Evolutionary conservation across 345 rosid genomes (phyloP).

Genomic region (Dovyalis caffra): DNA sequence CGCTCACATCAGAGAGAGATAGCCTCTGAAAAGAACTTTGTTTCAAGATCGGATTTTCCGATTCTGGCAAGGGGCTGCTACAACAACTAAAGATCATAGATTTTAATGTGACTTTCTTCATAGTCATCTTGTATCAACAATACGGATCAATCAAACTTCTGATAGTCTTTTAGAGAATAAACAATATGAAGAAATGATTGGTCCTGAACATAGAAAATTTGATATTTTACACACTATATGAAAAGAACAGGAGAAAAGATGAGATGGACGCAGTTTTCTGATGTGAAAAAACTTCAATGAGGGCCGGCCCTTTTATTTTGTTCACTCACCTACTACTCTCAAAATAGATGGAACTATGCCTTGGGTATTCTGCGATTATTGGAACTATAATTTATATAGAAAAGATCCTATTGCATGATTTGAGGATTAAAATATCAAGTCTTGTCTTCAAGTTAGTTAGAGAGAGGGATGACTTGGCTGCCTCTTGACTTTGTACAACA

Average conservation of each 20-base stretch:
- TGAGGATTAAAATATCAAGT: not conserved
- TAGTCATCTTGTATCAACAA: conserved; percentile 18
- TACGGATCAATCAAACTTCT: too few species aligned
- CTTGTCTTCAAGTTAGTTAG: conserved; percentile 11
- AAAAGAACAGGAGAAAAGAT: not conserved
- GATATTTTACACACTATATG: not conserved
- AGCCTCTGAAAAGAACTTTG: conserved; percentile 46
- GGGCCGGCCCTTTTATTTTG: not conserved
- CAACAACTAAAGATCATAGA: conserved; percentile 45
- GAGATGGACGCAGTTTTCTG: not conserved
- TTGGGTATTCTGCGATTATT: not conserved
- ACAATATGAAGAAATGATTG: not conserved
- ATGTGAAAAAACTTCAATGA: not conserved
- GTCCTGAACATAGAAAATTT: not conserved
- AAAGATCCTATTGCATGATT: conserved; percentile 1
- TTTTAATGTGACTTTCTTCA: conserved; percentile 43
- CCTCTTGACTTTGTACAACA: conserved; percentile 16
- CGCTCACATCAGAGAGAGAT: conserved; percentile 53
- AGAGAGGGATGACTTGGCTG: conserved; percentile 7
- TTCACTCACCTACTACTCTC: conserved; percentile 25
- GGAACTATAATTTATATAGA: not conserved
- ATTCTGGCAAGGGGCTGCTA: conserved; percentile 23
- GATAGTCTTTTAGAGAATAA: not conserved
- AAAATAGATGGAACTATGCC: not conserved
- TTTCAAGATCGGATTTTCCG: conserved; percentile 22